A percentile compares a stretch with the other conserved stretches of the same genome.
Evolutionary conservation across 371 early-diverging fungal species (phyloP).

Genomic region (Mucor circinelloides): DNA sequence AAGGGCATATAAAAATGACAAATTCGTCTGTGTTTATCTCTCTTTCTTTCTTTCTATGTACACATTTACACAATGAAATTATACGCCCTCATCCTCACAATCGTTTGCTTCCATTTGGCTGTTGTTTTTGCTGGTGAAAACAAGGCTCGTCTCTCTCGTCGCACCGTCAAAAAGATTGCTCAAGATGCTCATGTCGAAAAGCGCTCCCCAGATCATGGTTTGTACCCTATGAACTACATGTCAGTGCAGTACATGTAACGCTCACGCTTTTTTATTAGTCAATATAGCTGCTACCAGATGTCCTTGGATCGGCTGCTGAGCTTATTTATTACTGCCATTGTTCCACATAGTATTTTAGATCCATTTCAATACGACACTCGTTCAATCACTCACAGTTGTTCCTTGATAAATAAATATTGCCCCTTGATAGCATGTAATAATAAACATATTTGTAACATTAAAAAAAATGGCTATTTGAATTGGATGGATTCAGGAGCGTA

Average conservation of each 20-base stretch:
- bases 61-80: neutral
- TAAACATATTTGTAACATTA: conserved; percentile 1
- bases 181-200: neutral
- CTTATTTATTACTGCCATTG: neutral
- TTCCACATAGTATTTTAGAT: neutral
- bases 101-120: neutral
- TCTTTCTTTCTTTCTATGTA: neutral
- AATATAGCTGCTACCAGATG: neutral
- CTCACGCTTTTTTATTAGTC: neutral
- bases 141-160: neutral
- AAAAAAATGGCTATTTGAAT: neutral
- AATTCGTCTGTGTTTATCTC: neutral
- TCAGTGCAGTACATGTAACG: neutral
- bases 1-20: neutral
- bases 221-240: neutral
- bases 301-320: neutral
- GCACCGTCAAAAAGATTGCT: neutral
- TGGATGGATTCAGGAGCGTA: neutral
- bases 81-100: neutral
- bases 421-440: neutral
- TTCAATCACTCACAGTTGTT: neutral
- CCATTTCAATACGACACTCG: neutral
- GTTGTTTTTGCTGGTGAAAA: neutral
- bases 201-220: neutral
- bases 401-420: neutral